Evolutionary conservation across 202 grass and related monocot species (phyloP), one percentile per base, ranked within the genome.

Genomic region (Musa balbisiana): DNA sequence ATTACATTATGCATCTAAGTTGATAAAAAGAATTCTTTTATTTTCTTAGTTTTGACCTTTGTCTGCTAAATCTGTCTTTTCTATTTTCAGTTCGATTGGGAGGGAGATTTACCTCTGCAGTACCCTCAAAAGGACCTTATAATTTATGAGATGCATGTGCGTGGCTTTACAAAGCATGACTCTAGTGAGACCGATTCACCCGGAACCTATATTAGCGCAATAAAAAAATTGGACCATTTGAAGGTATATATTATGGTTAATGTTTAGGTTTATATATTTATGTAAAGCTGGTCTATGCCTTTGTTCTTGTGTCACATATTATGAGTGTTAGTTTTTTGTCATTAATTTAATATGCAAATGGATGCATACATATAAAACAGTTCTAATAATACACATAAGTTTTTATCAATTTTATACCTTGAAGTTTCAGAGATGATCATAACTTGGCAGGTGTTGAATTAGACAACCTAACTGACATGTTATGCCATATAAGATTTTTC

Each of bases 71-170:
- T 51, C 54, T 67, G 78, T 63, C 15, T 55, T 67, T 82, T 77
- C 53, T 70, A 64, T 89, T 77, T 87, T 74, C 85, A 93, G 94
- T 98, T 98, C 90, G 77, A 94, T 78, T 94, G 95, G 95, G 79
- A 98, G 82, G 91, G 91, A n/a, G 95, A 92, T 63, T 27, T 92
- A 55, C 91, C 88, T 71, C 79, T 94, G 8, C 55, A 11, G 13
- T 85, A 83, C 73, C 87, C 80, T 75, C 95, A 94, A 63, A 86
- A 86, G 59, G 87, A 98, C 70, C 78, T 90, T 67, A 62, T 98
- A 75, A 80, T 98, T 63, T 98, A 98, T 82, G 95, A 98, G 81
- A 98, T 98, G 91, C 95, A 98, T 78, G 51, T 98, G 65, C 88
- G 95, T 55, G 95, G 91, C 51, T 98, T 91, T 83, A 94, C 91